A percentile compares a stretch with the other conserved stretches of the same genome.
phyloP scores from a whole-genome alignment of 768 basidiomycete genomes.

The Dioszegia crocea region DNA sequence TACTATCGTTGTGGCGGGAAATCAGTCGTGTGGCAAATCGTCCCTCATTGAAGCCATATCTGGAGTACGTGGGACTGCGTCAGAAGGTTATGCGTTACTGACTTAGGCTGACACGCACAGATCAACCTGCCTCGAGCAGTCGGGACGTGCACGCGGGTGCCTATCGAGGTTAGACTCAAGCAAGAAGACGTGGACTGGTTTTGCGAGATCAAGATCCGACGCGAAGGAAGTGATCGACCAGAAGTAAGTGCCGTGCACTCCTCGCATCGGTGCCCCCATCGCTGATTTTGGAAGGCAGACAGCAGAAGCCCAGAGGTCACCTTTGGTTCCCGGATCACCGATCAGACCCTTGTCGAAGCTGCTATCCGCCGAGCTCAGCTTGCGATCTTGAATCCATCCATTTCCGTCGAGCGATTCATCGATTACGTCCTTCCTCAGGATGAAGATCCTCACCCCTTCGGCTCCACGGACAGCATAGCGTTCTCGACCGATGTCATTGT shows the following conservation, averaged over 20 bases:
- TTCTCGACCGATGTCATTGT: slow-evolving; percentile 12
- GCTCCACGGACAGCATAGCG: not conserved
- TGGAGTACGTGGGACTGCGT: slow-evolving; percentile 13
- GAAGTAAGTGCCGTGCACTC: not conserved
- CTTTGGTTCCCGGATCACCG: slow-evolving; percentile 1
- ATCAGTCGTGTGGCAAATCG: slow-evolving; percentile 12
- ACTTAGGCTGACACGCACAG: not conserved
- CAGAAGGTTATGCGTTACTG: too few relatives aligned
- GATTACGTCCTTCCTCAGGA: not conserved
- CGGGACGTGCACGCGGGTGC: slow-evolving; percentile 11
- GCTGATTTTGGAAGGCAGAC: not conserved
- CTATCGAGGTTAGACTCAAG: slow-evolving; percentile 12
- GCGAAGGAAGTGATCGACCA: not conserved
- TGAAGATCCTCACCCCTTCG: not conserved
- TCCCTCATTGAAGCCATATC: slow-evolving; percentile 15
- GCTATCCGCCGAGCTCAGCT: slow-evolving; percentile 11
- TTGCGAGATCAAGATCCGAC: slow-evolving; percentile 9
- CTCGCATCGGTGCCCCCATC: not conserved
- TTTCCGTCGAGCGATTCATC: not conserved
- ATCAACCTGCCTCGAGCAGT: slow-evolving; percentile 18
- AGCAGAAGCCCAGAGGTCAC: not conserved
- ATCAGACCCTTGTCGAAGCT: not conserved
- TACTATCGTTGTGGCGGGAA: slow-evolving; percentile 14
- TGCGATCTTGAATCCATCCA: slow-evolving; percentile 10
- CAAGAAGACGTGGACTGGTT: slow-evolving; percentile 9